A percentile compares a stretch with the other conserved stretches of the same genome.
Evolutionary conservation across 2,329 filamentous ascomycete genomes (phyloP).

Genomic region (Colletotrichum lindemuthianum): DNA sequence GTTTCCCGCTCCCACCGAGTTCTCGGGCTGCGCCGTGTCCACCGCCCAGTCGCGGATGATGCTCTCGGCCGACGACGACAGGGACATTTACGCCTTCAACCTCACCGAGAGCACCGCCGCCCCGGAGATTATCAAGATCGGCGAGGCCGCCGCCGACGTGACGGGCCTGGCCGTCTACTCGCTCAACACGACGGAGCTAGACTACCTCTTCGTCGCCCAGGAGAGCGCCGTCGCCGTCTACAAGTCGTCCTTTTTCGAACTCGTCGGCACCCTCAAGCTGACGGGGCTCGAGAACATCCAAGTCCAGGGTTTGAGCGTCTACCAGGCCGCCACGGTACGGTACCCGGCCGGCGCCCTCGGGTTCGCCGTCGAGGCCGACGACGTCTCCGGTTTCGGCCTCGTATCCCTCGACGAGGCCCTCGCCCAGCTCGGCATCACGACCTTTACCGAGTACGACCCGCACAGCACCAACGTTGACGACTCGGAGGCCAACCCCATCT

Average conservation of each 20-base stretch:
- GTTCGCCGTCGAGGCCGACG: constrained; percentile 53
- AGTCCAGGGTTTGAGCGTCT: constrained; percentile 52
- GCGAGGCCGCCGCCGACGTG: constrained; percentile 49
- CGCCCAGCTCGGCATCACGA: constrained; percentile 43
- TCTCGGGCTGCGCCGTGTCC: constrained; percentile 54
- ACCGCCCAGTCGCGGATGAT: constrained; percentile 48
- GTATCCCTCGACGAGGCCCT: constrained; percentile 51
- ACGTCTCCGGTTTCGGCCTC: constrained; percentile 50
- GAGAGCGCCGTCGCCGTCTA: constrained; percentile 52
- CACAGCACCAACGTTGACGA: constrained; percentile 39
- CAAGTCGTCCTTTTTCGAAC: constrained; percentile 43
- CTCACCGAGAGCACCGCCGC: constrained; percentile 50
- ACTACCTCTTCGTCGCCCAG: constrained; percentile 55
- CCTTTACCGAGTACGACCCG: constrained; percentile 52
- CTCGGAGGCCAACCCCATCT: constrained; percentile 42
- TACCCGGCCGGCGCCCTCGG: constrained; percentile 52
- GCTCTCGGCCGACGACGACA: constrained; percentile 51
- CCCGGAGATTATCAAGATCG: constrained; percentile 49
- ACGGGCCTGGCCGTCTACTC: constrained; percentile 55
- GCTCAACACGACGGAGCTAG: constrained; percentile 40
- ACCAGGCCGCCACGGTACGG: constrained; percentile 47
- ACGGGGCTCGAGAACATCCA: constrained; percentile 53
- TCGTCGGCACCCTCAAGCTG: constrained; percentile 49
- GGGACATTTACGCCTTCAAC: constrained; percentile 49
- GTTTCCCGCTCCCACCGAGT: constrained; percentile 53